Conservation (phyloP, 1,284 basidiomycete genomes). For the Pyrrhoderma noxium region DNA sequence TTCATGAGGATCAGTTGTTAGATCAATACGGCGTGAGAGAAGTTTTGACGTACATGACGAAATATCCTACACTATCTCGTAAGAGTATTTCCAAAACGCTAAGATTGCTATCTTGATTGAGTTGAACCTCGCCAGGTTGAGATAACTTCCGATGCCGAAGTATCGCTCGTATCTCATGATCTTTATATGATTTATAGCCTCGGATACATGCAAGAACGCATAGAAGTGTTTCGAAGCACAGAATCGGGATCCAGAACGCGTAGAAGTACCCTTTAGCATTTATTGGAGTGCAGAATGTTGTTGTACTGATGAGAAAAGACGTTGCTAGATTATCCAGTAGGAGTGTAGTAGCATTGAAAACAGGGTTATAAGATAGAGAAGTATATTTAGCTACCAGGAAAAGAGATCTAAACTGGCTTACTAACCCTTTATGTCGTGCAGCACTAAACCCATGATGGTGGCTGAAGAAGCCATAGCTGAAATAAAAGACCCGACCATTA, state of each 20-base stretch:
- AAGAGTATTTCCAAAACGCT: constrained; percentile 40
- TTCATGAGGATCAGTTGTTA: background rate
- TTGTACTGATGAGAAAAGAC: constrained; percentile 5
- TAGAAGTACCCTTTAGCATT: constrained; percentile 38
- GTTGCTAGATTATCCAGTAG: constrained; percentile 6
- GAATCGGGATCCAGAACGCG: constrained; percentile 52
- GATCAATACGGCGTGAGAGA: too few species aligned
- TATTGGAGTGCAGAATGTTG: constrained; percentile 31
- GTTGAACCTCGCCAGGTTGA: background rate
- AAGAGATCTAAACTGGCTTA: too few species aligned
- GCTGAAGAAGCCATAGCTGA: constrained; percentile 34
- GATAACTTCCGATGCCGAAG: background rate
- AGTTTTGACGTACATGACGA: constrained; percentile 45
- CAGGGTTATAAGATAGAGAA: too few species aligned
- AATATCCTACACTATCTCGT: constrained; percentile 49
- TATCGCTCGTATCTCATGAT: constrained; percentile 5
- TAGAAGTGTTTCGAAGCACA: constrained; percentile 44
- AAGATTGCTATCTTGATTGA: background rate
- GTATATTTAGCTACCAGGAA: too few species aligned
- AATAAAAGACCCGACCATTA: constrained; percentile 39
- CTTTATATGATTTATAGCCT: constrained; percentile 36
- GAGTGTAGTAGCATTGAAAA: constrained; percentile 27
- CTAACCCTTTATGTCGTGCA: constrained; percentile 35
- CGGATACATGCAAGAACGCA: constrained; percentile 42
- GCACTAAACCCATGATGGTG: constrained; percentile 39